phyloP scores from a whole-genome alignment of 345 rosid species.

The Eucalyptus victrix region DNA sequence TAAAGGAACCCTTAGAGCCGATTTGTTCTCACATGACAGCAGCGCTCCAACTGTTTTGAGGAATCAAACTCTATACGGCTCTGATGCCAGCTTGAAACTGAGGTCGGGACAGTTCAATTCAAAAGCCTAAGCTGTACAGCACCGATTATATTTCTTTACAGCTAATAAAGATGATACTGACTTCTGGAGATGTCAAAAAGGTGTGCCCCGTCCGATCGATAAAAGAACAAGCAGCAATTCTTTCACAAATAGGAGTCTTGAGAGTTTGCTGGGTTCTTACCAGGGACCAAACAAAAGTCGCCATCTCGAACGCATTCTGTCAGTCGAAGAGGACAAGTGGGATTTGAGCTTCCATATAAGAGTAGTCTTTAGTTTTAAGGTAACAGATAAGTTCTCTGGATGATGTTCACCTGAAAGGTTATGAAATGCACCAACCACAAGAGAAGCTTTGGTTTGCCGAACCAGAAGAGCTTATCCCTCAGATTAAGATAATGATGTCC shows the following conservation, averaged over 20 bases:
- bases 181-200: not conserved
- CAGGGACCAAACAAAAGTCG: conserved; percentile 54
- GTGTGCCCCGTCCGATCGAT: not conserved
- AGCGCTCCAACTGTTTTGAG: not conserved
- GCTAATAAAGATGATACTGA: not conserved
- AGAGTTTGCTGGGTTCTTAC: conserved; percentile 7
- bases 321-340: not conserved
- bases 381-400: not conserved
- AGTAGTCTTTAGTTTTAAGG: not conserved
- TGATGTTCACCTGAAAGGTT: conserved; percentile 38
- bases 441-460: conserved; percentile 40
- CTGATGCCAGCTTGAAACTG: not conserved
- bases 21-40: not conserved
- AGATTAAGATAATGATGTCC: conserved; percentile 22
- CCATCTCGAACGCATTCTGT: conserved; percentile 76
- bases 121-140: not conserved
- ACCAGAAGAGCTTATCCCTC: conserved; percentile 63
- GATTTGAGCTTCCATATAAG: not conserved
- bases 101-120: not conserved
- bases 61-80: not conserved
- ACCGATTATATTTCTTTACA: not conserved
- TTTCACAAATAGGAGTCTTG: not conserved
- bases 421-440: conserved; percentile 39
- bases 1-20: not conserved
- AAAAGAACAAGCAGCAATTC: not conserved